Percentiles rank a stretch among this genome's conserved stretches.
phyloP scores from a whole-genome alignment of 2,329 filamentous ascomycete species.

The Gaeumannomyces sp. region DNA sequence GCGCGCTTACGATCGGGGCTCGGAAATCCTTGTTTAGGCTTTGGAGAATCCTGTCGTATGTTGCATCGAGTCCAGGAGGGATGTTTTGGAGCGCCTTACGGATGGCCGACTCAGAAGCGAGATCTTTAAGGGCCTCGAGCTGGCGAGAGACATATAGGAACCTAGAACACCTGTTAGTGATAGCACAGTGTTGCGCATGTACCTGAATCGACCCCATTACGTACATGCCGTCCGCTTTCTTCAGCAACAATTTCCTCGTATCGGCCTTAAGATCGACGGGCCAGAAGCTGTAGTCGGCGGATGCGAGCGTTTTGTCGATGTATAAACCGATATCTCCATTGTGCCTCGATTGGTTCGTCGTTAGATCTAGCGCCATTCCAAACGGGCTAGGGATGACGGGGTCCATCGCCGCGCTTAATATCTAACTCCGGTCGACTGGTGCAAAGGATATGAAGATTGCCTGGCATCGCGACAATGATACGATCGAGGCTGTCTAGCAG shows the following conservation, averaged over 20 bases:
- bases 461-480: not conserved
- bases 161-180: not conserved
- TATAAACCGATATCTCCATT: not conserved
- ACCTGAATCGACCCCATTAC: not conserved
- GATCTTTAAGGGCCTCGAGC: not conserved
- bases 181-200: not conserved
- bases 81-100: not conserved
- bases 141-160: not conserved
- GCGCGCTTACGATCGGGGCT: not conserved
- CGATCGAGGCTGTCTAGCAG: not conserved
- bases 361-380: not conserved
- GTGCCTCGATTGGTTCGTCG: not conserved
- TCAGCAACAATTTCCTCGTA: not conserved
- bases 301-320: not conserved
- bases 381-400: not conserved
- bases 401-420: not conserved
- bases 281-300: not conserved
- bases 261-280: not conserved
- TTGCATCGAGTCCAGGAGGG: not conserved
- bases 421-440: not conserved
- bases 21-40: not conserved
- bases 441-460: not conserved
- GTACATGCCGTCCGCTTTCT: slow-evolving; percentile 1
- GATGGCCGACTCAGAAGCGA: not conserved
- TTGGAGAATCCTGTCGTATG: not conserved